phyloP scores from a whole-genome alignment of 345 rosid species.

The Citrus cavaleriei region DNA sequence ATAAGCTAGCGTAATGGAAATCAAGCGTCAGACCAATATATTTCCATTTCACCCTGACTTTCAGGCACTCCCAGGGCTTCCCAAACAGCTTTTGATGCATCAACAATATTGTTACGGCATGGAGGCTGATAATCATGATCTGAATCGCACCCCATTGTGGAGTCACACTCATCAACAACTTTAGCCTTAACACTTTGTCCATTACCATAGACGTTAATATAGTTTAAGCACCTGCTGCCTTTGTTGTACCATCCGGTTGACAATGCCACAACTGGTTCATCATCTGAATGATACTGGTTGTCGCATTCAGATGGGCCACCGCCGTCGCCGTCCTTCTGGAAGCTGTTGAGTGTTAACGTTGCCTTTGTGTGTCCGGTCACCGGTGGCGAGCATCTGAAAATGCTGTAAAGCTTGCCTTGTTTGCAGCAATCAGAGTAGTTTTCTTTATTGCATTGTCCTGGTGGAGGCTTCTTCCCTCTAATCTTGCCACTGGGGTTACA shows the following conservation, averaged over 20 bases:
- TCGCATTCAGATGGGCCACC: background rate
- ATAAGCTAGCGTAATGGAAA: background rate
- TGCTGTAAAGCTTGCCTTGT: constrained; percentile 7
- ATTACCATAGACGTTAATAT: constrained; percentile 15
- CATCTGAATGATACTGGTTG: background rate
- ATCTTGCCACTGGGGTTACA: background rate
- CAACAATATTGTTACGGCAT: constrained; percentile 23
- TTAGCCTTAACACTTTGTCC: constrained; percentile 11
- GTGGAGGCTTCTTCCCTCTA: background rate
- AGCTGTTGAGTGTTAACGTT: constrained; percentile 8
- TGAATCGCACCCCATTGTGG: too few relatives aligned
- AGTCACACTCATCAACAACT: too few relatives aligned
- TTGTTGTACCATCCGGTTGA: constrained; percentile 30
- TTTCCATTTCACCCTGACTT: constrained; percentile 1
- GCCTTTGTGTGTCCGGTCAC: constrained; percentile 14
- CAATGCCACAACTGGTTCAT: constrained; percentile 11
- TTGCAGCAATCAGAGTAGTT: constrained; percentile 11
- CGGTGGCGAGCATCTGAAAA: constrained; percentile 13
- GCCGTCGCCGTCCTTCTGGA: constrained; percentile 15
- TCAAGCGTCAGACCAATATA: constrained; percentile 22
- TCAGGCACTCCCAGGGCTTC: constrained; percentile 17
- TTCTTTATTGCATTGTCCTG: background rate
- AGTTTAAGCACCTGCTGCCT: constrained; percentile 5
- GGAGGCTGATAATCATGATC: constrained; percentile 9
- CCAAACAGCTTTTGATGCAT: constrained; percentile 32